Conservation (phyloP, 805 yeast species). For the Diddensiella transvaalensis region DNA sequence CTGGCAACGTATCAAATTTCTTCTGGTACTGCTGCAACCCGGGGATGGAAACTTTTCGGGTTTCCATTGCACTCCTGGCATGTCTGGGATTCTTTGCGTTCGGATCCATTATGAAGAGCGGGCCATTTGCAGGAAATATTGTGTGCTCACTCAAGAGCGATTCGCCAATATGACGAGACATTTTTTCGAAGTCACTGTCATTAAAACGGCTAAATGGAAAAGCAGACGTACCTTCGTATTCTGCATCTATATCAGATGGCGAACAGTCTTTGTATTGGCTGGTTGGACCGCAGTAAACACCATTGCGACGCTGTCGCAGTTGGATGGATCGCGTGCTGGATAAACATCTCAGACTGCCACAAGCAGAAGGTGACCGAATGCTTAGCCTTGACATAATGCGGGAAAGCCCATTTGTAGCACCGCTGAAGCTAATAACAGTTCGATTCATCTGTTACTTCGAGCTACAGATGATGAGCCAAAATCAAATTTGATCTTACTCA, state of each 20-base stretch:
- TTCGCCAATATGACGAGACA: slow-evolving; percentile 16
- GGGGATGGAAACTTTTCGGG: background rate
- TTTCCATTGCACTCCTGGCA: background rate
- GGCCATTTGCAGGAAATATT: slow-evolving; percentile 45
- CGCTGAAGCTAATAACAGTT: background rate
- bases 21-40: background rate
- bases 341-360: too few relatives aligned
- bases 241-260: background rate
- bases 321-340: too few relatives aligned
- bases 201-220: slow-evolving; percentile 18
- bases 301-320: too few relatives aligned
- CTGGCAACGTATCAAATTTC: background rate
- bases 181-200: slow-evolving; percentile 17
- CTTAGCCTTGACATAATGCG: background rate
- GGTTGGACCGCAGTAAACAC: too few relatives aligned
- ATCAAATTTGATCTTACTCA: too few relatives aligned
- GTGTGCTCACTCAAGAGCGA: slow-evolving; percentile 35
- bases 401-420: background rate
- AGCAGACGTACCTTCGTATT: background rate
- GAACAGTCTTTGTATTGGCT: background rate
- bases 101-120: slow-evolving; percentile 41
- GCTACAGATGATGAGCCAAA: too few relatives aligned
- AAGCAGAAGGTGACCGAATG: too few relatives aligned
- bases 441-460: background rate
- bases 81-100: slow-evolving; percentile 1